Percentiles rank a stretch among this genome's conserved stretches.
These are phyloP conservation scores for Prunus campanulata DNA, from an alignment of 306 rosid genomes.

Conservation along the genomic window DNA sequence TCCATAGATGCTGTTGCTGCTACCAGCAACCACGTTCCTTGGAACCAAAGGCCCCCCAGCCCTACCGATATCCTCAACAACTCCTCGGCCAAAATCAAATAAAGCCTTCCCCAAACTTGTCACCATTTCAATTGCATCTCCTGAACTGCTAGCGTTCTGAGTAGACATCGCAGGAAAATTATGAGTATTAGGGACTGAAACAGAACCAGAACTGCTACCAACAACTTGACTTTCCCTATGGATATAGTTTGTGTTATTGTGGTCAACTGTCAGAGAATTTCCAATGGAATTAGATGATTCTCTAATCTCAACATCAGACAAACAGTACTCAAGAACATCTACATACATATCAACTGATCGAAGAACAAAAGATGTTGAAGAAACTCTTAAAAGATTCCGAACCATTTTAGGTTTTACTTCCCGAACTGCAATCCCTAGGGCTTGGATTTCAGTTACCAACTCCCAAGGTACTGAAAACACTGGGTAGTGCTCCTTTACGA, in stretches of 20 bases:
- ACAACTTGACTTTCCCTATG: conserved; percentile 34
- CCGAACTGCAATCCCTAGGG: conserved; percentile 71
- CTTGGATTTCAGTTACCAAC: conserved; percentile 84
- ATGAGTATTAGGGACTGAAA: conserved; percentile 37
- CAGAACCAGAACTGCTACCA: conserved; percentile 45
- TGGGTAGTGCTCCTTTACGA: conserved; percentile 96
- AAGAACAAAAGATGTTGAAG: conserved; percentile 62
- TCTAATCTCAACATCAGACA: conserved; percentile 68
- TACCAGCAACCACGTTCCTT: conserved; percentile 37
- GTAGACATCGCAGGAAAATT: conserved; percentile 44
- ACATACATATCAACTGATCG: conserved; percentile 80
- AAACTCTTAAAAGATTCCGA: conserved; percentile 67
- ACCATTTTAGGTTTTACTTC: conserved; percentile 97
- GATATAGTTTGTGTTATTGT: conserved; percentile 25
- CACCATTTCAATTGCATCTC: conserved; percentile 97
- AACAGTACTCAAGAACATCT: conserved; percentile 96
- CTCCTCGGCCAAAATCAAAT: conserved; percentile 92
- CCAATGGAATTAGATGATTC: conserved; percentile 36
- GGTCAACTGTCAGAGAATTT: conserved; percentile 33
- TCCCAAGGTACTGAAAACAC: conserved; percentile 99
- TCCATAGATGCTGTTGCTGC: conserved; percentile 38
- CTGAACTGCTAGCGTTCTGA: conserved; percentile 72
- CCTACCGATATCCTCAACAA: conserved; percentile 92
- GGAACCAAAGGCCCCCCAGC: conserved; percentile 60
- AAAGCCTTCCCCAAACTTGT: conserved; percentile 93